These are phyloP conservation scores for Hordeum pubiflorum DNA, from an alignment of 202 grass and related monocot species.

Conservation along the genomic window DNA sequence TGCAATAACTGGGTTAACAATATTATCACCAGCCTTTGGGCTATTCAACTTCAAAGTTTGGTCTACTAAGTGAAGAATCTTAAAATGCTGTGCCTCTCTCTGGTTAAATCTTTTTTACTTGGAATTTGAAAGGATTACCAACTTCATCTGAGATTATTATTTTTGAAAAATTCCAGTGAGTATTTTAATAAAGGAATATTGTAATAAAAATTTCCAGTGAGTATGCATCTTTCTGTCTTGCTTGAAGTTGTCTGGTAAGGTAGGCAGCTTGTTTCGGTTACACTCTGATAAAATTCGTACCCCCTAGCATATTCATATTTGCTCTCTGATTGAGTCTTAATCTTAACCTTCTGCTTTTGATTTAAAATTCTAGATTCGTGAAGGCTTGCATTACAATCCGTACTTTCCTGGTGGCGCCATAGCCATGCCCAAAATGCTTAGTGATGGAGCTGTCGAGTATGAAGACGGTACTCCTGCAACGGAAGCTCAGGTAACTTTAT, in stretches of 20 bases:
- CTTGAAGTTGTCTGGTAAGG: neutral
- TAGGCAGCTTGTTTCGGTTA: neutral
- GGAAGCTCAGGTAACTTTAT: conserved; percentile 71
- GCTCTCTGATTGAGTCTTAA: neutral
- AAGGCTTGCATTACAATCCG: conserved; percentile 92
- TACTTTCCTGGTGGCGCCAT: conserved; percentile 98
- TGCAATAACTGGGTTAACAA: neutral
- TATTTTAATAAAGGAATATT: neutral
- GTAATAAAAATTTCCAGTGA: neutral
- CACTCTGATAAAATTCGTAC: neutral
- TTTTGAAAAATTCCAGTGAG: too few relatives aligned
- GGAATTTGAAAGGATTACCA: neutral
- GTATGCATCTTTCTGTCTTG: neutral
- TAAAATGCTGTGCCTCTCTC: neutral
- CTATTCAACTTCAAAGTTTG: neutral
- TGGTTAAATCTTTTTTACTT: neutral
- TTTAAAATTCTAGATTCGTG: conserved; percentile 63
- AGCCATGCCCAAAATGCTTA: conserved; percentile 99
- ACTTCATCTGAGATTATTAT: neutral
- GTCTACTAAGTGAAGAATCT: neutral
- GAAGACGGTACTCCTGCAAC: conserved; percentile 97
- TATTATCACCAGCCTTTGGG: neutral
- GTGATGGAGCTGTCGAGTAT: conserved; percentile 83
- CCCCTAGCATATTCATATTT: neutral
- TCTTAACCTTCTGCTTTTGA: neutral